These are phyloP conservation scores for Parascedosporium putredinis DNA, from an alignment of 2,329 filamentous ascomycete species.

Conservation along the genomic window DNA sequence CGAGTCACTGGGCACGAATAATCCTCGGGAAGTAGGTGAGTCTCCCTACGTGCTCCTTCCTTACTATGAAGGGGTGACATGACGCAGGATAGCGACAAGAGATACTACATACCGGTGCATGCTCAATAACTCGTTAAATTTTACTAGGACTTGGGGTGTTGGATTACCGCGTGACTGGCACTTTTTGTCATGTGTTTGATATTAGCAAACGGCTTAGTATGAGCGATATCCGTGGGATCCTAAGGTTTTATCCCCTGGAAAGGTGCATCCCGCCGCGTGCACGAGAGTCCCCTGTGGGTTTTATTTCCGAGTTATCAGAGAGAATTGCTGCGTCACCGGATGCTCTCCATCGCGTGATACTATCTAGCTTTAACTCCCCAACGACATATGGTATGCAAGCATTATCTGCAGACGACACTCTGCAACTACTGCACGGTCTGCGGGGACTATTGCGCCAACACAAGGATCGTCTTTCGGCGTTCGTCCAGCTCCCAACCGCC, in stretches of 20 bases:
- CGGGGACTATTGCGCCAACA: conserved; percentile 64
- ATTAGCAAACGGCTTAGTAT: conserved; percentile 52
- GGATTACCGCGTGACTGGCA: conserved; percentile 12
- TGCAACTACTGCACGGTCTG: conserved; percentile 74
- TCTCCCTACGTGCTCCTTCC: too few species aligned
- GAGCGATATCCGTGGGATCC: conserved; percentile 36
- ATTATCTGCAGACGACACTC: conserved; percentile 59
- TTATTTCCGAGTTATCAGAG: conserved; percentile 48
- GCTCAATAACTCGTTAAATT: not conserved
- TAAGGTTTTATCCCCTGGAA: conserved; percentile 26
- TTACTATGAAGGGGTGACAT: too few species aligned
- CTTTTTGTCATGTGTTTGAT: conserved; percentile 66
- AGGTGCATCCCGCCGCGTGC: not conserved
- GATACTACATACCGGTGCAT: too few species aligned
- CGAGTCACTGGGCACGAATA: conserved; percentile 59
- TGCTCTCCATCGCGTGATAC: conserved; percentile 66
- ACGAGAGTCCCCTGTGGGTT: conserved; percentile 40
- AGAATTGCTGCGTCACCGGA: conserved; percentile 48
- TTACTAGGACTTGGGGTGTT: conserved; percentile 8
- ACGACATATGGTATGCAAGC: conserved; percentile 63
- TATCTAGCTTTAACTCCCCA: conserved; percentile 84
- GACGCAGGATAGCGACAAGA: too few species aligned
- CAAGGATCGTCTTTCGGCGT: conserved; percentile 52
- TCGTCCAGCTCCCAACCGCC: conserved; percentile 69
- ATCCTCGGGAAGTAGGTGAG: not conserved